These are phyloP conservation scores for Ophiostoma novo-ulmi DNA, from an alignment of 2,329 filamentous ascomycete genomes.

Conservation along the genomic window DNA sequence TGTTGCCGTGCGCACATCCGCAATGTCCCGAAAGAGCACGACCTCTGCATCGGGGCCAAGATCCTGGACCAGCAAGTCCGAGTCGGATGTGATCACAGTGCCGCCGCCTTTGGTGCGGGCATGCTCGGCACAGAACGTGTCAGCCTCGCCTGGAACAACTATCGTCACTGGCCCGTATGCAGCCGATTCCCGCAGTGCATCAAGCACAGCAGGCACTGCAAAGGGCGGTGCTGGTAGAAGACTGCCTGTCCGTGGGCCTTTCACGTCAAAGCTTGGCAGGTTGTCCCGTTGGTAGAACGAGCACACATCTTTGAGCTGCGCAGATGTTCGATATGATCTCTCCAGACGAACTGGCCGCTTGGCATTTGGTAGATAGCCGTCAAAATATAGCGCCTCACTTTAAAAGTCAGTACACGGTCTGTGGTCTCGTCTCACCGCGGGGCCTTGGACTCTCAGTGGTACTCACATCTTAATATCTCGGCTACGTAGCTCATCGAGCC, in stretches of 20 bases:
- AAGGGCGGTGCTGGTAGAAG: conserved; percentile 53
- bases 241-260: conserved; percentile 25
- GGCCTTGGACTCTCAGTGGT: background rate
- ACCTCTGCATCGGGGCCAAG: conserved; percentile 59
- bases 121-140: conserved; percentile 68
- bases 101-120: conserved; percentile 47
- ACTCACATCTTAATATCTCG: conserved; percentile 25
- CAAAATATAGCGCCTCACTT: conserved; percentile 73
- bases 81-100: conserved; percentile 73
- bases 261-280: conserved; percentile 22
- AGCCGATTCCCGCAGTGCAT: conserved; percentile 52
- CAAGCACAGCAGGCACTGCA: conserved; percentile 70
- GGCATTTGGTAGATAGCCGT: conserved; percentile 66
- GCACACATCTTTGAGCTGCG: conserved; percentile 50
- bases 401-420: background rate
- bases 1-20: conserved; percentile 29
- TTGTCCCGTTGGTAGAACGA: conserved; percentile 30
- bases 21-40: conserved; percentile 63
- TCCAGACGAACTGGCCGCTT: conserved; percentile 60
- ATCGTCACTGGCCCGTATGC: conserved; percentile 42
- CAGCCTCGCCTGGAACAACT: conserved; percentile 79
- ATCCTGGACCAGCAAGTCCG: conserved; percentile 73
- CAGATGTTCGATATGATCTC: conserved; percentile 55
- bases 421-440: background rate
- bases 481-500: conserved; percentile 28